Evolutionary conservation across 169 alveolate species (phyloP).

Genomic region (Theileria luwenshuni): DNA sequence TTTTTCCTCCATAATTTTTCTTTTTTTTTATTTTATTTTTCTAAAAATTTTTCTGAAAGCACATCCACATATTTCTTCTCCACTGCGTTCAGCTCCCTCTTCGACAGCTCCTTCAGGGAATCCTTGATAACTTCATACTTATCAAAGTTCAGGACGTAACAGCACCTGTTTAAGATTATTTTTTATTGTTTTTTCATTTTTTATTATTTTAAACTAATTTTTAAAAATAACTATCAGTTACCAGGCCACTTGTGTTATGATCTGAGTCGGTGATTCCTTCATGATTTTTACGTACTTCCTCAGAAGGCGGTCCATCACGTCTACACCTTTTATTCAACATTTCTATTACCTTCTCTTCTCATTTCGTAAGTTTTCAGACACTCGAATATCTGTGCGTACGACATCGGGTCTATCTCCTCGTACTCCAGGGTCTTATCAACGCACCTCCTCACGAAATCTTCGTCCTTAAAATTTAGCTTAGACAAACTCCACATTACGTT

Average conservation of each 20-base stretch:
- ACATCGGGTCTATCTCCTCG: constrained; percentile 40
- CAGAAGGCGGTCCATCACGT: constrained; percentile 22
- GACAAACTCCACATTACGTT: constrained; percentile 60
- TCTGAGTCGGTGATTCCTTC: constrained; percentile 50
- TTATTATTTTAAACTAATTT: background rate
- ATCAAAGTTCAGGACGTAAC: constrained; percentile 28
- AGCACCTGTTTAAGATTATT: constrained; percentile 59
- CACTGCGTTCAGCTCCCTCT: constrained; percentile 20
- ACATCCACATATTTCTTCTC: constrained; percentile 48
- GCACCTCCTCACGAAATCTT: constrained; percentile 16
- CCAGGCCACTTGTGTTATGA: constrained; percentile 66
- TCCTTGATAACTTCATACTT: constrained; percentile 27
- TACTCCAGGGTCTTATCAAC: constrained; percentile 31
- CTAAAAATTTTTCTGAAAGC: constrained; percentile 29
- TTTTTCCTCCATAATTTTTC: background rate
- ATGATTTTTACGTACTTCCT: constrained; percentile 26
- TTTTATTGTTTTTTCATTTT: too few species aligned
- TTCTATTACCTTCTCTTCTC: constrained; percentile 29
- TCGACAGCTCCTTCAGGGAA: constrained; percentile 50
- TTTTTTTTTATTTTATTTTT: too few species aligned
- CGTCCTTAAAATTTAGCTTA: constrained; percentile 41
- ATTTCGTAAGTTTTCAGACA: constrained; percentile 39
- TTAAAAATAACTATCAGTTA: background rate
- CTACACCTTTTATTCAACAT: background rate
- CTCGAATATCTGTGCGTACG: constrained; percentile 61